Evolutionary conservation across 2,329 filamentous ascomycete genomes (phyloP), one percentile per base, ranked within the genome.

Genomic region (Calonectria hongkongensis): DNA sequence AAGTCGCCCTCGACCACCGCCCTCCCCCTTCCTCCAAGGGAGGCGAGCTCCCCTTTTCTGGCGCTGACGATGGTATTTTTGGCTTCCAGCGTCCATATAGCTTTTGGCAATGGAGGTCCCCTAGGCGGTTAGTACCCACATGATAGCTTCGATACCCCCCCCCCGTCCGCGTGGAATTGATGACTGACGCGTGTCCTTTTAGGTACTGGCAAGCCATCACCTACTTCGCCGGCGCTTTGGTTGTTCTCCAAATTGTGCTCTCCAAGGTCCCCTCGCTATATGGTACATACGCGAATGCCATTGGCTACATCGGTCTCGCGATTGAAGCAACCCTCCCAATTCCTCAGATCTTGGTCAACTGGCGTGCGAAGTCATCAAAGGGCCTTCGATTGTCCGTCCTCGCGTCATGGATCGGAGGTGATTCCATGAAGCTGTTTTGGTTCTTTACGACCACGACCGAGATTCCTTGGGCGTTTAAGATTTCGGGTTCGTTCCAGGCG

Each of bases 391-490:
- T 95, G 13, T 95, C 92, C 8, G 92, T 97, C 5, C 86, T 97
- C 71, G 90, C 88, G 33, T 95, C 92, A 82, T 97, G 94, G 94
- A 86, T 97, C 66, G 85, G 93, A 3, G 94, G 94, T 73, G 94
- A 97, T 83, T 88, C 90, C 10, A 95, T 97, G 92, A 97, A 97
- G 88, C 94, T 96, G 89, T 94, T 95, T 80, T 93, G 92, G 92
- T 97, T 96, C 86, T 93, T 96, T 73, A 94, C 92, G 2, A 90
- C 93, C 1, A 90, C 88, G 1, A 90, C 90, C 4, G 87, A 89
- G 79, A 94, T 97, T 39, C 94, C 94, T 0, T 89, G 89, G 89
- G 91, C 93, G 1, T 97, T 97, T 84, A 96, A 96, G 86, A 84
- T 95, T 25, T 96, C 94, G 81, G 95, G 94, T 76, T 88, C 95